Evolutionary conservation across 345 rosid genomes (phyloP), one percentile per base, ranked within the genome.

Genomic region (Mallotus nudiflorus): DNA sequence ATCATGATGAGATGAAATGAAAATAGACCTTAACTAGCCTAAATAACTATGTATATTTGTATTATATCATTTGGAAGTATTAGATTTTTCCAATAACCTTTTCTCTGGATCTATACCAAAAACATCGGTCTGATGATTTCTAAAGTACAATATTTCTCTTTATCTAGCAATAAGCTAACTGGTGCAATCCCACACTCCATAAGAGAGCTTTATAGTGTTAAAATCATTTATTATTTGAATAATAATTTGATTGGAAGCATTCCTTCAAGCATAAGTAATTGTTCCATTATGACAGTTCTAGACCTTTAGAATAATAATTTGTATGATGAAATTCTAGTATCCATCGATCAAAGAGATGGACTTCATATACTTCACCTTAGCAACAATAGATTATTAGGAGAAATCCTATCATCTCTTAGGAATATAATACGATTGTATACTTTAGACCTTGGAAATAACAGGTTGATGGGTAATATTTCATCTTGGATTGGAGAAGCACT

Each of bases 361-460:
- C 69, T 72, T 63, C 54, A 40, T 16, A 18, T 46, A 9, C 63
- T 72, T 54, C 52, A 53, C 16, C 63, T 72, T 9, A 53, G 44
- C 31, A 42, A n/a, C 27, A 72, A 72, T 24, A 52, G 16, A 14
- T 25, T 72, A 11, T 13, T 54, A 35, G 69, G 75, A 54, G 12
- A 19, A n/a, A 13, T 64, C 5, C 69, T 69, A 9, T 15, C 56
- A 8, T 72, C 77, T 57, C 70, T 84, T 19, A 62, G 69, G 51
- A 80, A 73, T 46, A 74, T 75, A 14, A 58, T 69, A 4, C 68
- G 73, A 27, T 53, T 83, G 65, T 70, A 72, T 40, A 80, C 75
- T 9, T 69, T 82, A 0, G 81, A 84, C 66, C 74, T 82, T 25
- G 82, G 79, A 57, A 70, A 78, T 37, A 86, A 84, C 68, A 73